These are phyloP conservation scores for Eleusine indica DNA, from an alignment of 176 grass and related monocot species.

Conservation along the genomic window DNA sequence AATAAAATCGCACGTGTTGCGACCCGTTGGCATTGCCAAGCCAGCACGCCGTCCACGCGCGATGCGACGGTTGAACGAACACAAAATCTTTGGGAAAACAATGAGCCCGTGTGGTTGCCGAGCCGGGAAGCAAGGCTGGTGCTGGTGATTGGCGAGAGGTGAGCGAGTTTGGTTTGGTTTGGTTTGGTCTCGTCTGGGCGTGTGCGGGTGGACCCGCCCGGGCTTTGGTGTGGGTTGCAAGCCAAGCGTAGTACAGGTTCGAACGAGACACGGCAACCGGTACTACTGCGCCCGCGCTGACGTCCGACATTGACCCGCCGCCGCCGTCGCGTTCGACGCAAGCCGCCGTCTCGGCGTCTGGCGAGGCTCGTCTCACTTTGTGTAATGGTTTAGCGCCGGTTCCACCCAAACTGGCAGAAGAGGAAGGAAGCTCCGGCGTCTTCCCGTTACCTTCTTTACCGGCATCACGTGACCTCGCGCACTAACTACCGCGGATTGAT, in stretches of 20 bases:
- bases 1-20: neutral
- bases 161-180: neutral
- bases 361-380: neutral
- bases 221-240: conserved; percentile 31
- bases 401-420: too few relatives aligned
- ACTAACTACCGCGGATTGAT: too few relatives aligned
- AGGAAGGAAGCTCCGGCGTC: too few relatives aligned
- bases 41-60: neutral
- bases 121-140: neutral
- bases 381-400: too few relatives aligned
- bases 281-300: too few relatives aligned
- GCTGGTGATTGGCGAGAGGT: neutral
- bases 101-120: neutral
- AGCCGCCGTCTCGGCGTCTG: neutral
- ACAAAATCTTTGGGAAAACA: too few relatives aligned
- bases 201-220: neutral
- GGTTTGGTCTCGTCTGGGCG: neutral
- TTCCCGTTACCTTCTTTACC: too few relatives aligned
- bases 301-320: neutral
- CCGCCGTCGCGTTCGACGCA: neutral
- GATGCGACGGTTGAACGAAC: neutral
- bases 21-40: too few relatives aligned
- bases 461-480: too few relatives aligned
- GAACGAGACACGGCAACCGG: conserved; percentile 24
- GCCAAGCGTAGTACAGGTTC: neutral